phyloP scores from a whole-genome alignment of 805 yeast genomes.

The Candida golubevii region DNA sequence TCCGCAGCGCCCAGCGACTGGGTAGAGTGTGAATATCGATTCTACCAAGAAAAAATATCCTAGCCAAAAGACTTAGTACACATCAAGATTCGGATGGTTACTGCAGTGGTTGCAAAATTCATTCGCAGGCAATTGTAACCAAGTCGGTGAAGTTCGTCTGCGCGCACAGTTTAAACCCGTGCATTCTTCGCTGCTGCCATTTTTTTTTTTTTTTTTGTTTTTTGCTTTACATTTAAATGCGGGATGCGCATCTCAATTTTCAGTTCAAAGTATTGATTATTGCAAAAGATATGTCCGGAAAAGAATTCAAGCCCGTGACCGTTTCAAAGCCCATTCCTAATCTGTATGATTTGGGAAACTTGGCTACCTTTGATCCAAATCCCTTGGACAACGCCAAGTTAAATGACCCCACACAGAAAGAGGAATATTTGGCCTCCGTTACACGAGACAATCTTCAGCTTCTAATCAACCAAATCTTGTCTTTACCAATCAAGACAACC shows the following conservation, averaged over 20 bases:
- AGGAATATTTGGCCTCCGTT: constrained; percentile 55
- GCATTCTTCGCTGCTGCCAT: constrained; percentile 2
- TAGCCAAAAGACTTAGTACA: too few species aligned
- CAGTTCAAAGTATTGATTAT: not conserved
- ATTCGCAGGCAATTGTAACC: too few species aligned
- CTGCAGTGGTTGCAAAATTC: too few species aligned
- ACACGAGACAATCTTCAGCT: constrained; percentile 93
- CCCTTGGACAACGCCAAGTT: constrained; percentile 67
- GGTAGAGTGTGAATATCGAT: not conserved
- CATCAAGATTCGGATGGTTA: too few species aligned
- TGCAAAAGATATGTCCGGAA: constrained; percentile 15
- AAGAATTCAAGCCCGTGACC: constrained; percentile 61
- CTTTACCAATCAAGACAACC: constrained; percentile 84
- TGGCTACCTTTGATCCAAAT: constrained; percentile 85
- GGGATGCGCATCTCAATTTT: constrained; percentile 18
- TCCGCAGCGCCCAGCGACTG: constrained; percentile 34
- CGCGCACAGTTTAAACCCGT: constrained; percentile 1
- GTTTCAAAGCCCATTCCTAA: constrained; percentile 92
- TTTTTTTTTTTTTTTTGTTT: constrained; percentile 3
- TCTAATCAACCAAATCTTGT: constrained; percentile 82
- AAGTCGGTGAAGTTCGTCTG: too few species aligned
- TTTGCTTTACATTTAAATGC: not conserved
- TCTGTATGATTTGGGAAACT: constrained; percentile 81
- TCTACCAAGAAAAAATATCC: too few species aligned
- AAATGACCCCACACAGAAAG: constrained; percentile 52